phyloP scores from a whole-genome alignment of 768 basidiomycete genomes.

The Albatrellus ellisii region DNA sequence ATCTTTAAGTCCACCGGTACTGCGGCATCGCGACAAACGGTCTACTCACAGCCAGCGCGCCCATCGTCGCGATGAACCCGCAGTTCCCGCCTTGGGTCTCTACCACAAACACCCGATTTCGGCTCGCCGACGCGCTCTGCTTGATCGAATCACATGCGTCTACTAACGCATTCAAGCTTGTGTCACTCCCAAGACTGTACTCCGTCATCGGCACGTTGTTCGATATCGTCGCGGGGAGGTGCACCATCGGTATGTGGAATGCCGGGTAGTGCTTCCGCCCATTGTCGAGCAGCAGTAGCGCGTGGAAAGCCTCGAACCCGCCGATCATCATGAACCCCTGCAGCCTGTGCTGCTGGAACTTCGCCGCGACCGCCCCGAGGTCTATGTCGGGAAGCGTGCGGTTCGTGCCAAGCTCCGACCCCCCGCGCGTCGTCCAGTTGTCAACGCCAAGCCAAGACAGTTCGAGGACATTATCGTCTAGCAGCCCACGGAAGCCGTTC shows the following conservation, averaged over 20 bases:
- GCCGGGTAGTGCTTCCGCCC: slow-evolving; percentile 76
- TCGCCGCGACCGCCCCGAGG: slow-evolving; percentile 78
- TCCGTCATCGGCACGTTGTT: slow-evolving; percentile 99
- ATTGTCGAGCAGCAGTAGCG: slow-evolving; percentile 66
- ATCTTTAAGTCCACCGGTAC: background rate
- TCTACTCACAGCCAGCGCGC: slow-evolving; percentile 78
- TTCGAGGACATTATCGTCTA: slow-evolving; percentile 78
- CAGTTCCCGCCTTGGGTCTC: slow-evolving; percentile 97
- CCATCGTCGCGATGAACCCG: slow-evolving; percentile 92
- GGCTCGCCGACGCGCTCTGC: slow-evolving; percentile 92
- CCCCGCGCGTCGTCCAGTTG: slow-evolving; percentile 90
- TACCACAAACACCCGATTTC: slow-evolving; percentile 94
- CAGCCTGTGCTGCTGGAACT: slow-evolving; percentile 77
- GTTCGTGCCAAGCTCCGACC: slow-evolving; percentile 96
- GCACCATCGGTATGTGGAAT: slow-evolving; percentile 92
- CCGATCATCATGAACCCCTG: slow-evolving; percentile 83
- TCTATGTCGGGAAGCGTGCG: slow-evolving; percentile 77
- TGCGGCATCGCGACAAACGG: background rate
- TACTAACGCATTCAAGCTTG: slow-evolving; percentile 93
- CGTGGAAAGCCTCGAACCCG: slow-evolving; percentile 89
- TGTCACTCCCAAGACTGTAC: slow-evolving; percentile 90
- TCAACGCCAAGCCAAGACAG: slow-evolving; percentile 96
- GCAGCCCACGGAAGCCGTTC: slow-evolving; percentile 91
- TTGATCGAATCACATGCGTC: slow-evolving; percentile 98
- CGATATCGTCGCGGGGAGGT: slow-evolving; percentile 92